Conservation (phyloP, 768 basidiomycete genomes). For the Boletus subcaerulescens region DNA sequence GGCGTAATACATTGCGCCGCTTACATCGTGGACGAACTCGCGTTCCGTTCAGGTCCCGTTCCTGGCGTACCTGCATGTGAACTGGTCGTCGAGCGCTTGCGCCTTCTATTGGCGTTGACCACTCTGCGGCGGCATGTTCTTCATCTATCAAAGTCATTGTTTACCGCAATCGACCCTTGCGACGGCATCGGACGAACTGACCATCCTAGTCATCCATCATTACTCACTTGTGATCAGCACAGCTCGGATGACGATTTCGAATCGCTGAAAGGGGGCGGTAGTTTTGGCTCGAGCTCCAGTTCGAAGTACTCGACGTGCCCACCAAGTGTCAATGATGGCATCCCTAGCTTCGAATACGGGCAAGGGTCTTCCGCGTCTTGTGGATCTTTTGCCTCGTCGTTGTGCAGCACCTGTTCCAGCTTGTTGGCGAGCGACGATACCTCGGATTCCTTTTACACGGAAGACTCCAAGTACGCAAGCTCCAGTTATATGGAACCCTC, state of each 20-base stretch:
- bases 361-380: slow-evolving; percentile 3
- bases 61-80: slow-evolving; percentile 5
- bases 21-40: slow-evolving; percentile 23
- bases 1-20: slow-evolving; percentile 8
- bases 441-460: slow-evolving; percentile 7
- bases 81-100: slow-evolving; percentile 15
- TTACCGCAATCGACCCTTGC: not conserved
- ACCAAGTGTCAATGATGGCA: slow-evolving; percentile 5
- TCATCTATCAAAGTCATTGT: slow-evolving; percentile 15
- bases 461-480: slow-evolving; percentile 1
- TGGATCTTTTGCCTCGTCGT: slow-evolving; percentile 11
- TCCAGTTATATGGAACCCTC: slow-evolving; percentile 9
- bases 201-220: not conserved
- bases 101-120: slow-evolving; percentile 17
- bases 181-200: not conserved
- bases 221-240: not conserved
- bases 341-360: not conserved
- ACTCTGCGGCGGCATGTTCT: slow-evolving; percentile 20
- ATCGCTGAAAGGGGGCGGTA: not conserved
- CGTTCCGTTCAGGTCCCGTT: slow-evolving; percentile 1
- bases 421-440: slow-evolving; percentile 3
- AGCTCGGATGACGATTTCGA: not conserved
- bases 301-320: slow-evolving; percentile 27
- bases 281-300: slow-evolving; percentile 10
- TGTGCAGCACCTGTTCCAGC: slow-evolving; percentile 24